Evolutionary conservation across 1,284 basidiomycete genomes (phyloP), one percentile per base, ranked within the genome.

Genomic region (Termitomyces sp.): DNA sequence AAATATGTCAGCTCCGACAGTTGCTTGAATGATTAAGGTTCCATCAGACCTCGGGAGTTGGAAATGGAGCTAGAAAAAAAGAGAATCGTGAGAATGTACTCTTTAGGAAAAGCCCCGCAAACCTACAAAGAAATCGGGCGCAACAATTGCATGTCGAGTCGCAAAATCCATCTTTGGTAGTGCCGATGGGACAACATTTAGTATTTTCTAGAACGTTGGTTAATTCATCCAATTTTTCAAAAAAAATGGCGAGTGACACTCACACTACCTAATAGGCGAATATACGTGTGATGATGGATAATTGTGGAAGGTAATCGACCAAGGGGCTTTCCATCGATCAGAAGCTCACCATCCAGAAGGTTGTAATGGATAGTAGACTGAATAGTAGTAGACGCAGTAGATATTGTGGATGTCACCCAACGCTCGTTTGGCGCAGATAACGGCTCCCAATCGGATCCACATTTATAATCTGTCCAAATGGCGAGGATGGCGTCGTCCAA

Each of bases 271-370:
- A 68, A 64, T 19, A 78, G 53, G 0, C 66, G 58, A 1, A 28
- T 19, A 40, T 72, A 79, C 1, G 64, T 60, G 0, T 65, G 38
- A 57, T 77, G 68, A 0, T 28, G 33, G 1, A 66, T 35, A 34
- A 77, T 72, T 0, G 59, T 52, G 0, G 34, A 46, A 0, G 75
- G 73, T 10, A 80, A 63, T 19, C 68, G 66, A 5, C 70, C 69
- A 3, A 76, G 47, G 1, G 70, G 64, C 44, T 67, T 67, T 0
- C 75, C 78, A 41, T 74, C 60, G 6, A 80, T 66, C 5, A 77
- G 61, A 4, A 81, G 63, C 7, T 57, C 53, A 7, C 78, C 78
- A 33, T 68, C 60, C 5, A 78, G 54, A 1, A 78, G 34, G 49
- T 81, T 68, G 14, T 73, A 56, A 51, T 73, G 66, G 0, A 80